Percentiles rank a stretch among this genome's conserved stretches.
phyloP scores from a whole-genome alignment of 2,329 filamentous ascomycete species.

The Teratosphaeriaceae sp. region DNA sequence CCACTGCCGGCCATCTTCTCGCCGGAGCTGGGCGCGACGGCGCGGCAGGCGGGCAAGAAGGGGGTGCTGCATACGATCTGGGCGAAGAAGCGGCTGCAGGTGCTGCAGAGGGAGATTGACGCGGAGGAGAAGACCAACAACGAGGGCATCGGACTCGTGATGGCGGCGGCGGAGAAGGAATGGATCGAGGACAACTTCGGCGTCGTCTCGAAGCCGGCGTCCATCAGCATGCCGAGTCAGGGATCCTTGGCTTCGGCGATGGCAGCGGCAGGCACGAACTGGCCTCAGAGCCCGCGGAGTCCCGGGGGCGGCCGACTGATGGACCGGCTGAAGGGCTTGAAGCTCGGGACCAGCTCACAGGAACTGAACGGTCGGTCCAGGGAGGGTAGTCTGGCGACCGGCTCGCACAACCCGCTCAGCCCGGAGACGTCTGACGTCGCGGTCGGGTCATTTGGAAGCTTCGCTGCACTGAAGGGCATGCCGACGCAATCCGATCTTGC shows the following conservation, averaged over 20 bases:
- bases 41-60: conserved; percentile 61
- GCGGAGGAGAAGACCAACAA: conserved; percentile 65
- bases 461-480: conserved; percentile 51
- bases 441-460: conserved; percentile 52
- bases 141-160: conserved; percentile 77
- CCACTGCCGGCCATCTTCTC: conserved; percentile 84
- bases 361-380: conserved; percentile 14
- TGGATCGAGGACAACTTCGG: conserved; percentile 84
- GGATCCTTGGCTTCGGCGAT: conserved; percentile 24
- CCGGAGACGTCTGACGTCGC: conserved; percentile 58
- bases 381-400: conserved; percentile 15
- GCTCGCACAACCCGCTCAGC: conserved; percentile 47
- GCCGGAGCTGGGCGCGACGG: conserved; percentile 62
- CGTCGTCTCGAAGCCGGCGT: conserved; percentile 40
- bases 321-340: conserved; percentile 74
- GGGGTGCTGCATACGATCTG: conserved; percentile 86
- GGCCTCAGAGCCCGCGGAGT: conserved; percentile 54
- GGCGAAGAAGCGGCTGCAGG: conserved; percentile 74
- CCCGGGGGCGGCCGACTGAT: conserved; percentile 62
- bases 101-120: conserved; percentile 70
- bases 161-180: conserved; percentile 74
- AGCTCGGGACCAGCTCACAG: conserved; percentile 61
- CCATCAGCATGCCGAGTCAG: conserved; percentile 29
- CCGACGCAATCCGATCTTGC: conserved; percentile 33
- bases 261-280: conserved; percentile 38